These are phyloP conservation scores for Erythrobasidium yunnanense DNA, from an alignment of 768 basidiomycete genomes.

Conservation along the genomic window DNA sequence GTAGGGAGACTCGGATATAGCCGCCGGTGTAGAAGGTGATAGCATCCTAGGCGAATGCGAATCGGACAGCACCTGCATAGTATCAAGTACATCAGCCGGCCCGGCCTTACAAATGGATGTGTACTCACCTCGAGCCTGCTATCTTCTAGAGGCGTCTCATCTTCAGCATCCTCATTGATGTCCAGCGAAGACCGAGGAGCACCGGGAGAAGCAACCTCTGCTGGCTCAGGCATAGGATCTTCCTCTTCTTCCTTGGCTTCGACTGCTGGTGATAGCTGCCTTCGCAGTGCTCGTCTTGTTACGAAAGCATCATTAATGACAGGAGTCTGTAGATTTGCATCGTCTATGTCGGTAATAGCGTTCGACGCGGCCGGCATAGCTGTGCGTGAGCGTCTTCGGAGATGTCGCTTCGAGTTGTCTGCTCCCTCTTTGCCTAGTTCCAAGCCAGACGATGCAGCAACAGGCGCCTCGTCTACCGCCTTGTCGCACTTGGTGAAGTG, in stretches of 20 bases:
- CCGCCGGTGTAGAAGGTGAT: not conserved
- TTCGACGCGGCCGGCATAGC: not conserved
- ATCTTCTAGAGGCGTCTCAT: not conserved
- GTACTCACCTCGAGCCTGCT: not conserved
- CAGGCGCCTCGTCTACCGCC: not conserved
- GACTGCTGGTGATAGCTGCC: slow-evolving; percentile 6
- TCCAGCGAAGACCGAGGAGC: slow-evolving; percentile 16
- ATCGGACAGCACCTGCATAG: slow-evolving; percentile 6
- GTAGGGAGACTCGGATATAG: not conserved
- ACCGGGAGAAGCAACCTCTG: not conserved
- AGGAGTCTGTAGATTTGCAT: not conserved
- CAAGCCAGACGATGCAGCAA: not conserved
- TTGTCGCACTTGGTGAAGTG: slow-evolving; percentile 4
- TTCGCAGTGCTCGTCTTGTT: not conserved
- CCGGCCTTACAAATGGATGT: not conserved
- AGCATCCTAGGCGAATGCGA: not conserved
- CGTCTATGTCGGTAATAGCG: not conserved
- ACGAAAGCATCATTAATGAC: not conserved
- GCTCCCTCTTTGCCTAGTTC: not conserved
- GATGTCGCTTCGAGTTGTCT: not conserved
- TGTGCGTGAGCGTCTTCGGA: slow-evolving; percentile 4
- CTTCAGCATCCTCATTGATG: not conserved
- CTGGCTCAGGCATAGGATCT: not conserved
- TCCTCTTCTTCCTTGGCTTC: not conserved
- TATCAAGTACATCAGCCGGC: no score